These are phyloP conservation scores for Plasmopara halstedii DNA, from an alignment of 352 stramenopile species.

Conservation along the genomic window DNA sequence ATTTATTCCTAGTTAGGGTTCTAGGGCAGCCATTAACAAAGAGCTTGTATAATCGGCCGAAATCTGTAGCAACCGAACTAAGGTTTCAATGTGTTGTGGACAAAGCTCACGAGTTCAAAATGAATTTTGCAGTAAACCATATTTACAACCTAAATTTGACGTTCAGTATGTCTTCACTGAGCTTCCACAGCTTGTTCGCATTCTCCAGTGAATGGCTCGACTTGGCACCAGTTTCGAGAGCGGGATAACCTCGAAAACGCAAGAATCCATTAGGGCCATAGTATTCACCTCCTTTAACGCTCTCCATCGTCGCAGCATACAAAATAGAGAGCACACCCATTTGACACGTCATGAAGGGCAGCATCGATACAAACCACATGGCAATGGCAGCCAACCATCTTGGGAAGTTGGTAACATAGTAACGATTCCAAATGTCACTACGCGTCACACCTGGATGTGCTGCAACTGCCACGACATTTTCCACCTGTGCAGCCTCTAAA, in stretches of 20 bases:
- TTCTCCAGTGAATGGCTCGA: slow-evolving; percentile 29
- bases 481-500: slow-evolving; percentile 18
- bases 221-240: slow-evolving; percentile 27
- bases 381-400: slow-evolving; percentile 26
- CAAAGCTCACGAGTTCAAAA: no score
- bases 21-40: no score
- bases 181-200: slow-evolving; percentile 33
- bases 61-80: no score
- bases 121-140: no score
- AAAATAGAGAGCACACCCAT: slow-evolving; percentile 45
- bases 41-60: no score
- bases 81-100: no score
- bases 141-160: slow-evolving; percentile 29
- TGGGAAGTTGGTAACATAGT: slow-evolving; percentile 30
- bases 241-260: slow-evolving; percentile 35
- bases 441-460: slow-evolving; percentile 42
- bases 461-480: slow-evolving; percentile 41
- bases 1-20: no score
- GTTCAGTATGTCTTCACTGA: slow-evolving; percentile 37
- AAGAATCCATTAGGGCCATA: slow-evolving; percentile 43
- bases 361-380: slow-evolving; percentile 28
- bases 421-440: slow-evolving; percentile 46
- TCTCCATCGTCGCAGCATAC: slow-evolving; percentile 36
- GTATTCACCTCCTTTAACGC: slow-evolving; percentile 38
- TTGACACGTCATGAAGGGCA: slow-evolving; percentile 37